Evolutionary conservation across 805 yeast species (phyloP), one percentile per base, ranked within the genome.

Genomic region (Teunomyces tritomae): DNA sequence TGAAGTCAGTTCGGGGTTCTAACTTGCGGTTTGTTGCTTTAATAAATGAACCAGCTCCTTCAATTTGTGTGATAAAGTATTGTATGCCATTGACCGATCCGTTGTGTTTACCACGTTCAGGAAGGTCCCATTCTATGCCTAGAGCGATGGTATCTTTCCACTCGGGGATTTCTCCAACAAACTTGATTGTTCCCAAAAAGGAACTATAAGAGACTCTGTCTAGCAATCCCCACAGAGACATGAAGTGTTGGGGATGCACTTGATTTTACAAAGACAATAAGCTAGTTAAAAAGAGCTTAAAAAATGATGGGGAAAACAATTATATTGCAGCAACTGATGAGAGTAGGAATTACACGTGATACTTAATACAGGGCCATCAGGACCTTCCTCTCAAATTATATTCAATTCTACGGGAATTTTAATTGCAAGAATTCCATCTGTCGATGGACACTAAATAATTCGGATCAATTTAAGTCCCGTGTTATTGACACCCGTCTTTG

Each of bases 101-200:
- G 51, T 78, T 68, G 61, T 90, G 82, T 56, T 84, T 88, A 1
- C 97, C 97, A 30, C 89, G 70, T 0, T 50, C 47, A 0, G 75
- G 65, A 39, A 81, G 71, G 61, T 91, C 97, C 97, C 97, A 91
- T 62, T 91, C 96, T 3, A 91, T 74, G 0, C 97, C 97, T 10
- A 79, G 63, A 0, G 92, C 89, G 1, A 53, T 35, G 0, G 63
- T 68, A 17, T 32, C 20, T 8, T 62, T 59, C 49, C 50, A 45
- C 9, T 68, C 71, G 0, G 83, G 82, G 0, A 89, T 64, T 2
- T 44, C 39, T 0, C 96, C 97, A 1, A 76, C 58, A 56, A 61
- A 90, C 44, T 75, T 67, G 2, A 90, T 74, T 0, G 96, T 87
- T 36, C 89, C 86, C 2, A 78, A 52, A 5, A 80, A 42, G 10